Evolutionary conservation across 2,329 filamentous ascomycete species (phyloP), one percentile per base, ranked within the genome.

Genomic region (Colletotrichum kahawae): DNA sequence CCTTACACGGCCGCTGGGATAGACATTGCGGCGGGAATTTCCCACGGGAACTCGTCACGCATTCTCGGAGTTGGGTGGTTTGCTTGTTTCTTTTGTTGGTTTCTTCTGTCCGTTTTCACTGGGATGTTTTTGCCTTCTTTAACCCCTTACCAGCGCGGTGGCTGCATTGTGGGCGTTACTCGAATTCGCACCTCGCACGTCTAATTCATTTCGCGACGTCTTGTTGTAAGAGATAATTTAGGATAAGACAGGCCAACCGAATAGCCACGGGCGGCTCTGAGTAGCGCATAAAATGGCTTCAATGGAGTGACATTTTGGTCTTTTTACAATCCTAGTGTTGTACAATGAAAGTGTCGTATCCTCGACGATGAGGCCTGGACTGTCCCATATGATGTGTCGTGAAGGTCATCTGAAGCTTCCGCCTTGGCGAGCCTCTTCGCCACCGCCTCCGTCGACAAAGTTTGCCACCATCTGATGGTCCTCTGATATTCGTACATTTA

Each of bases 1-100:
- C 21, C 33, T 33, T 68, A 57, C 34, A 75, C 69, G 73, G 69
- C 70, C 69, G 63, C 38, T 18, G 43, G 57, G 63, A 73, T 72
- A 73, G 57, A 73, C 56, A 56, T 29, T 4, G 57, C 73, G 48
- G 54, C 56, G 56, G 34, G 24, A 18, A 29, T 24, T 38, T 38
- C 48, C 69, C 57, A 36, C 36, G 73, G 36, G 57, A 67, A 38
- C 63, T 16, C 54, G 51, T 60, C 34, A 48, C 24, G 34, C 69
- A 75, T 75, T 57, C 48, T 43, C 14, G 72, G 72, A 75, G 72
- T 75, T 64, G 57, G 18, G 18, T 43, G 21, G 29, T 29, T 24
- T 29, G 38, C 29, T 18, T 56, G 12, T 72, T 56, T 68, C 16
- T 13, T 34, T 48, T 62, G 36, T 62, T 21, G 4, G 7, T 27